Conservation (phyloP, 371 early-diverging fungal genomes). For the Lichtheimia corymbifera region DNA sequence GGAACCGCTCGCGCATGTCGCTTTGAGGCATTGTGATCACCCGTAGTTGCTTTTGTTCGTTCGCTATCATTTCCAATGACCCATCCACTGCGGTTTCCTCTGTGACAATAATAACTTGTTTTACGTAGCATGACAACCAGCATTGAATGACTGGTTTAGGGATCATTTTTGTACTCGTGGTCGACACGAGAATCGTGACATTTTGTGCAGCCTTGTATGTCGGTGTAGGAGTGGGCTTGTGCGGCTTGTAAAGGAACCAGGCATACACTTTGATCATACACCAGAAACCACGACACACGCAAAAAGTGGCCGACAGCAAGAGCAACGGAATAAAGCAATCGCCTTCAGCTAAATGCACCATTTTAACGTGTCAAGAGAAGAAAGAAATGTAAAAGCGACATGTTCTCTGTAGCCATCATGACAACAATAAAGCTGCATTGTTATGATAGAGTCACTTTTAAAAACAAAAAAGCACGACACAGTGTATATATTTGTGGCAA, state of each 20-base stretch:
- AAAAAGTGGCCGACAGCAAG: conserved; percentile 64
- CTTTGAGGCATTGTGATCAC: conserved; percentile 53
- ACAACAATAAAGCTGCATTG: neutral
- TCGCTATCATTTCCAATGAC: conserved; percentile 47
- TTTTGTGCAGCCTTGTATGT: conserved; percentile 50
- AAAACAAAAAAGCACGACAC: too few relatives aligned
- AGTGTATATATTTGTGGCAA: too few relatives aligned
- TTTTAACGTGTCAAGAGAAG: conserved; percentile 10
- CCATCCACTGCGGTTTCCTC: conserved; percentile 45
- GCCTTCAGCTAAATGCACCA: conserved; percentile 68
- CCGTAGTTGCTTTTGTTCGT: conserved; percentile 43
- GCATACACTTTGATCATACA: conserved; percentile 57
- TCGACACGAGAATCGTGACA: conserved; percentile 70
- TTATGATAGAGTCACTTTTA: neutral
- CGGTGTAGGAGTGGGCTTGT: conserved; percentile 41
- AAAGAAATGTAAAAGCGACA: neutral
- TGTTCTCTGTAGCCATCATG: too few relatives aligned
- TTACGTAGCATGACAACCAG: conserved; percentile 63
- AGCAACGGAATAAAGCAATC: conserved; percentile 56
- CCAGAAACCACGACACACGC: conserved; percentile 70
- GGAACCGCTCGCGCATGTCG: conserved; percentile 69
- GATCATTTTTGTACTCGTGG: conserved; percentile 70
- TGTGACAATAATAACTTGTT: conserved; percentile 59
- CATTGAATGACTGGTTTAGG: conserved; percentile 62
- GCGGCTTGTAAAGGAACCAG: conserved; percentile 46